These are phyloP conservation scores for Bocquillonia castaneifolia DNA, from an alignment of 441 rosid species.

Conservation along the genomic window DNA sequence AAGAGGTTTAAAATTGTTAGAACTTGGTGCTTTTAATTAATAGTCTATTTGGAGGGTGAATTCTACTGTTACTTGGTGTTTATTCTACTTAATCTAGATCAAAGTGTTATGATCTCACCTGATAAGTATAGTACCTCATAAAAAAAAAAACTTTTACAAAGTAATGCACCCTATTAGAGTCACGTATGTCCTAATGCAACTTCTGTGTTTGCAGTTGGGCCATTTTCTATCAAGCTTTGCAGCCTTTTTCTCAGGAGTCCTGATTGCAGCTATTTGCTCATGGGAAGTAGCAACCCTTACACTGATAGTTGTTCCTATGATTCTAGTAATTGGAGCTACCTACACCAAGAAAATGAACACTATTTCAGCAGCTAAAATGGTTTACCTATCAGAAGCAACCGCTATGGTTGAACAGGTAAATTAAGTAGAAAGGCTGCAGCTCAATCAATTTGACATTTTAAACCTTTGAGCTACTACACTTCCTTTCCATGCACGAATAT, in stretches of 20 bases:
- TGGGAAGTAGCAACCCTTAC: constrained; percentile 56
- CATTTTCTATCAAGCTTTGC: constrained; percentile 51
- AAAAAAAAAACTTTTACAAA: not conserved
- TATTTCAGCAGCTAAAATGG: constrained; percentile 40
- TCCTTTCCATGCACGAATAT: not conserved
- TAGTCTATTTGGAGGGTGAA: too few relatives aligned
- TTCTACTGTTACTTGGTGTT: too few relatives aligned
- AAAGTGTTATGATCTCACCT: too few relatives aligned
- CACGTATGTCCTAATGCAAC: constrained; percentile 8
- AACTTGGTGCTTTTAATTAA: too few relatives aligned
- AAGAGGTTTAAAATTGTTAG: too few relatives aligned
- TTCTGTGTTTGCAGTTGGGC: constrained; percentile 38
- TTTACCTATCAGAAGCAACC: constrained; percentile 49
- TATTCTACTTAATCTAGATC: too few relatives aligned
- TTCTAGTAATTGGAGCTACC: constrained; percentile 54
- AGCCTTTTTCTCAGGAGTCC: constrained; percentile 46
- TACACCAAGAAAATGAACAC: constrained; percentile 53
- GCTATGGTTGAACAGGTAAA: constrained; percentile 52
- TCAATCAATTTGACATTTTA: not conserved
- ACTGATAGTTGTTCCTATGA: constrained; percentile 45
- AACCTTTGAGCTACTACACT: not conserved
- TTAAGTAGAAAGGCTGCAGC: not conserved
- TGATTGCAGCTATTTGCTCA: constrained; percentile 50
- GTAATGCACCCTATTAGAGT: too few relatives aligned
- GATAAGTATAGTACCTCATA: too few relatives aligned